Evolutionary conservation across 305 asterid genomes (phyloP).

Genomic region (Stenogyne calaminthoides): DNA sequence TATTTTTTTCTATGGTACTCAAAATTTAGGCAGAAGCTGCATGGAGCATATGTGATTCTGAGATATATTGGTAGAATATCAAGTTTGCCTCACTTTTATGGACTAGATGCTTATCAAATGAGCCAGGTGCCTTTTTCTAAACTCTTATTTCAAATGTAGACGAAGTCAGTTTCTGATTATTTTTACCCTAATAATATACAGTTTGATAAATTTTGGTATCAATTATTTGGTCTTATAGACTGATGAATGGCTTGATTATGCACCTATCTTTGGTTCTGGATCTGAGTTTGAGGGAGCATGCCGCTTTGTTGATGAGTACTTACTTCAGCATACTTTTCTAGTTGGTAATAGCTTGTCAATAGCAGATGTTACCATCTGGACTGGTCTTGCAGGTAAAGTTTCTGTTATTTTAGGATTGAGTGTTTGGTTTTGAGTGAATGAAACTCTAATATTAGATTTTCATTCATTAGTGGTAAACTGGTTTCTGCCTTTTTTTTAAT

Average conservation of each 20-base stretch:
- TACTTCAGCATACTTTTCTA: slow-evolving; percentile 62
- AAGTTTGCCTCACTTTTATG: slow-evolving; percentile 48
- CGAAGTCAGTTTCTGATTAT: background rate
- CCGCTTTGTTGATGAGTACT: slow-evolving; percentile 58
- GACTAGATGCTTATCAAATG: slow-evolving; percentile 53
- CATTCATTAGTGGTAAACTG: too few species aligned
- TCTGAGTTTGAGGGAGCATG: slow-evolving; percentile 95
- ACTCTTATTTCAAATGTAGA: background rate
- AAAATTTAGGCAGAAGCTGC: slow-evolving; percentile 57
- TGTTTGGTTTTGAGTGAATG: background rate
- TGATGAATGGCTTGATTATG: slow-evolving; percentile 87
- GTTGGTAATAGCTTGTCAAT: slow-evolving; percentile 69
- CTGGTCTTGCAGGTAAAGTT: slow-evolving; percentile 75
- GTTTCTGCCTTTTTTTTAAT: background rate
- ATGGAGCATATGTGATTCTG: slow-evolving; percentile 58
- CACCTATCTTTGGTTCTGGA: slow-evolving; percentile 66
- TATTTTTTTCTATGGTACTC: slow-evolving; percentile 17
- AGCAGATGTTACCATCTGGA: slow-evolving; percentile 88
- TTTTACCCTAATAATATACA: background rate
- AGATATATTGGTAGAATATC: slow-evolving; percentile 65
- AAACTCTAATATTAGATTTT: background rate
- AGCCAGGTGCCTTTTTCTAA: slow-evolving; percentile 49
- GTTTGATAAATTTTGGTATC: background rate
- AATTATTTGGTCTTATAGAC: slow-evolving; percentile 45
- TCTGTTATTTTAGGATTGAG: background rate